phyloP scores from a whole-genome alignment of 2,329 filamentous ascomycete genomes.

The Cephalotrichum gorgonifer region DNA sequence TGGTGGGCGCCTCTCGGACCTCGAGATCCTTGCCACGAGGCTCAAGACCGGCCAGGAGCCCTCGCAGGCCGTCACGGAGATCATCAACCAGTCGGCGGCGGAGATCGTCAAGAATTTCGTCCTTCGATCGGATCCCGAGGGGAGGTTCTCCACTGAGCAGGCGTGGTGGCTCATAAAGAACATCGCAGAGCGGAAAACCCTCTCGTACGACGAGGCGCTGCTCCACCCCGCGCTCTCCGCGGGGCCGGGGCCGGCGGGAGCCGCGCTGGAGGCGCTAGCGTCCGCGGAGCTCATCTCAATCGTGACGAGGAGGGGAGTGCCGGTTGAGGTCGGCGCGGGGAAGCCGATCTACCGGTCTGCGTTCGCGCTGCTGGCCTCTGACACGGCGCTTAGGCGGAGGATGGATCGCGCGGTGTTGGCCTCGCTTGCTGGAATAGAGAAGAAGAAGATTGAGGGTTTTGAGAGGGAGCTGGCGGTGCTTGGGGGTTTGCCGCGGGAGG shows the following conservation, averaged over 20 bases:
- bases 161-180: slow-evolving; percentile 82
- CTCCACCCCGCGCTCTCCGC: slow-evolving; percentile 65
- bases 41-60: slow-evolving; percentile 83
- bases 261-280: slow-evolving; percentile 69
- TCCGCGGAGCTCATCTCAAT: slow-evolving; percentile 80
- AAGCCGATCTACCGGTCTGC: slow-evolving; percentile 81
- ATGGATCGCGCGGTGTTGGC: slow-evolving; percentile 62
- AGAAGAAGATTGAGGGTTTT: slow-evolving; percentile 62
- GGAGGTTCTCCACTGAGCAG: slow-evolving; percentile 66
- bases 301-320: slow-evolving; percentile 61
- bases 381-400: slow-evolving; percentile 61
- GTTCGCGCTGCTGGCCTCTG: slow-evolving; percentile 61
- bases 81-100: slow-evolving; percentile 77
- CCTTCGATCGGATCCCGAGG: slow-evolving; percentile 15
- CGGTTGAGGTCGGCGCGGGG: slow-evolving; percentile 66
- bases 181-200: slow-evolving; percentile 54
- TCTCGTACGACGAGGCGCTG: slow-evolving; percentile 80
- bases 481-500: slow-evolving; percentile 56
- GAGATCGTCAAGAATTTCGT: slow-evolving; percentile 94
- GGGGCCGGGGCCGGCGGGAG: slow-evolving; percentile 36
- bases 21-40: slow-evolving; percentile 85
- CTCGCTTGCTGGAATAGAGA: slow-evolving; percentile 63
- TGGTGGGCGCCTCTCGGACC: slow-evolving; percentile 86
- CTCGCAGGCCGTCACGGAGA: slow-evolving; percentile 70
- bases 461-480: slow-evolving; percentile 68